Base-by-base conservation (phyloP, 1,139 yeast species). In the Komagataea norvegica region DNA sequence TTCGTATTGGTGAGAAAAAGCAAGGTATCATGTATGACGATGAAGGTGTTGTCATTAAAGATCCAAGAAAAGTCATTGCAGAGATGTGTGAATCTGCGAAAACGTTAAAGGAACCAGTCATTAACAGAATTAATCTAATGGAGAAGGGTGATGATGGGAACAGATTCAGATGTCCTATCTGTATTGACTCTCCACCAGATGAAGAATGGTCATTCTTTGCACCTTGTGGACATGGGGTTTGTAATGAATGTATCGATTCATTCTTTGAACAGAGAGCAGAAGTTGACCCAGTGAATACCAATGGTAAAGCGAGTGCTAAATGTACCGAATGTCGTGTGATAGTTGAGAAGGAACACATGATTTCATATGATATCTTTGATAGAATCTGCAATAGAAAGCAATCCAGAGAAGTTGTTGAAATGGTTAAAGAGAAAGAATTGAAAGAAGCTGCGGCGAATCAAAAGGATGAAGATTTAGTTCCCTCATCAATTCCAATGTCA, bases 171-270 rank as follows among this genome's bases (percentile, higher is more conserved):
- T 88, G 96, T 58, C 81, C 88, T 2, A 60, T 76, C 33, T 87
- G 96, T 56, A 64, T 67, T 47, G 89, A 52, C 20, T 31, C 40
- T 4, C 44, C 47, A 22, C 39, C 48, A 11, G 50, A 49, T 27
- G 52, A 51, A 16, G 34, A 65, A 63, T 20, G 70, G 68, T 27
- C 65, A 64, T 67, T 18, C 55, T 81, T 14, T 61, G 77, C 27
- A 62, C 76, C 37, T 4, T 85, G 95, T 67, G 91, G 89, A 0
- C 93, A 82, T 57, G 64, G 74, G 50, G 57, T 82, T 1, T 83
- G 95, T 55, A 67, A 65, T 25, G 74, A 74, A 29, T 85, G 94
- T 55, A 59, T 75, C 32, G 74, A 64, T 13, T 63, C 65, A 2
- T 77, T 71, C 48, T 72, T 74, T 56, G 71, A 77, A 47, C 56